phyloP scores from a whole-genome alignment of 352 stramenopile genomes.

The Phytopythium montanum region DNA sequence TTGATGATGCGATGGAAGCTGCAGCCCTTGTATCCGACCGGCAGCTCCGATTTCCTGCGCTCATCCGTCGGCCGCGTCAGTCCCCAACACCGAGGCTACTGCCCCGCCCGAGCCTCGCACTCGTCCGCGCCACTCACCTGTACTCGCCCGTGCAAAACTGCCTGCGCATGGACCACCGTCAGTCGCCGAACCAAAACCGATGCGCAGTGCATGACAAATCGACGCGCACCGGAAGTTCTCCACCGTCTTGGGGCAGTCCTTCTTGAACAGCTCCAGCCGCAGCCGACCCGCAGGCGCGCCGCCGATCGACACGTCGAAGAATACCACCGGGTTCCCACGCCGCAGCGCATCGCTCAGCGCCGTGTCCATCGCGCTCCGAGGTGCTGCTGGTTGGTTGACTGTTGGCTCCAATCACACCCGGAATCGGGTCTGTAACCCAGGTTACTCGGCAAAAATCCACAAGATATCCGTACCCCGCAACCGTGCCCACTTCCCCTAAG shows the following conservation, averaged over 20 bases:
- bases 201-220: neutral
- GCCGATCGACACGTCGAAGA: slow-evolving; percentile 93
- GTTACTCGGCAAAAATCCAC: too few species aligned
- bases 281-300: slow-evolving; percentile 86
- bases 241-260: slow-evolving; percentile 94
- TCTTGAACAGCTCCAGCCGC: slow-evolving; percentile 96
- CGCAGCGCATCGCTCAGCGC: slow-evolving; percentile 90
- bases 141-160: slow-evolving; percentile 98
- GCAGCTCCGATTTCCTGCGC: slow-evolving; percentile 71
- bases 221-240: slow-evolving; percentile 91
- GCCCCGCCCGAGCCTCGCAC: neutral
- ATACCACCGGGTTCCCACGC: slow-evolving; percentile 93
- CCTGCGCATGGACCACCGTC: slow-evolving; percentile 25
- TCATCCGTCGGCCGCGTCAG: slow-evolving; percentile 27
- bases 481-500: too few species aligned
- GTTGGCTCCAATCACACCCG: too few species aligned
- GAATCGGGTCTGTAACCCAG: too few species aligned
- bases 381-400: too few species aligned
- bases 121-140: slow-evolving; percentile 40
- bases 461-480: too few species aligned
- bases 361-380: slow-evolving; percentile 11
- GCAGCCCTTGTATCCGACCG: slow-evolving; percentile 87
- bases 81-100: too few species aligned
- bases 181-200: neutral
- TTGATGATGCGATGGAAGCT: slow-evolving; percentile 90